These are phyloP conservation scores for Endocalyx cinctus DNA, from an alignment of 2,329 filamentous ascomycete genomes.

Conservation along the genomic window DNA sequence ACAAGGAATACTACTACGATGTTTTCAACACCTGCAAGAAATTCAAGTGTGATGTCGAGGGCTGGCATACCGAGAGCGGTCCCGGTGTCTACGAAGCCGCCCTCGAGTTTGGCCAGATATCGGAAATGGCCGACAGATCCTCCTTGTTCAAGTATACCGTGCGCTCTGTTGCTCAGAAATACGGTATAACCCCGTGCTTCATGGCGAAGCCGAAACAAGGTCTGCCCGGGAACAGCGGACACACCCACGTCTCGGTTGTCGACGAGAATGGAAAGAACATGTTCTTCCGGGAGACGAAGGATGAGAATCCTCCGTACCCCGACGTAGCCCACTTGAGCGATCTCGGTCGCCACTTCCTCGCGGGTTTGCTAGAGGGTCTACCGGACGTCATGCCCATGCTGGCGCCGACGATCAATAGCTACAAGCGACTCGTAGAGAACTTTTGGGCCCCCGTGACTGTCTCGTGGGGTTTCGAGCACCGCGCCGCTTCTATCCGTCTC, in stretches of 20 bases:
- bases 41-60: constrained; percentile 70
- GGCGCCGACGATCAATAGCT: constrained; percentile 93
- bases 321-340: constrained; percentile 82
- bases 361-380: constrained; percentile 80
- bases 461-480: constrained; percentile 94
- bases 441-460: constrained; percentile 99
- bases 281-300: constrained; percentile 67
- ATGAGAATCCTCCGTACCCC: constrained; percentile 65
- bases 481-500: constrained; percentile 82
- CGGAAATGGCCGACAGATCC: constrained; percentile 86
- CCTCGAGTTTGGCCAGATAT: constrained; percentile 83
- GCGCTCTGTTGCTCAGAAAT: constrained; percentile 80
- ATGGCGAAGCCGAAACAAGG: constrained; percentile 96
- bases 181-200: constrained; percentile 93
- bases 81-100: constrained; percentile 92
- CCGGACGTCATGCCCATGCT: constrained; percentile 95
- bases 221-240: constrained; percentile 88
- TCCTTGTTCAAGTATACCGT: constrained; percentile 92
- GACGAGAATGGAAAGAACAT: constrained; percentile 79
- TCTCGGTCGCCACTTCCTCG: constrained; percentile 86
- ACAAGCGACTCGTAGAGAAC: constrained; percentile 97
- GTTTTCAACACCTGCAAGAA: constrained; percentile 66
- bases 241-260: constrained; percentile 89
- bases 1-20: constrained; percentile 80
- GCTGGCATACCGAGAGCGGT: constrained; percentile 80